Evolutionary conservation across 2,329 filamentous ascomycete species (phyloP), one percentile per base, ranked within the genome.

Genomic region (Rutstroemia sp.): DNA sequence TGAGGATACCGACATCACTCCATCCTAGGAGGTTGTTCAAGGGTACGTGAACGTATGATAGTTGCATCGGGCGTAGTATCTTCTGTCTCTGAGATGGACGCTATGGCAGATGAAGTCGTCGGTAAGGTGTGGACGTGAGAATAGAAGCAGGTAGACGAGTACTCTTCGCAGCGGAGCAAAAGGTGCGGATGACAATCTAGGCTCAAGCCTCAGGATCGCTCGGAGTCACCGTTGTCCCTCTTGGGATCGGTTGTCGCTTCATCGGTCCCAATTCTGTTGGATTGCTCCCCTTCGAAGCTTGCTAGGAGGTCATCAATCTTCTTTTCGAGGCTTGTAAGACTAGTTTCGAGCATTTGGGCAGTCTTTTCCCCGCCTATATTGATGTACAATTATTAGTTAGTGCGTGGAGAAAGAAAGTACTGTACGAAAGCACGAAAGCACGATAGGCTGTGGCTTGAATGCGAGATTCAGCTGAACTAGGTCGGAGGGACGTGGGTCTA

Each of bases 281-380:
- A 55, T 40, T 62, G 53, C 27, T 63, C 60, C 7, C 61, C 58
- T 56, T 78, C 78, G 49, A 81, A 70, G 23, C 74, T 73, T 16
- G 75, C 76, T 21, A 83, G 72, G 21, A 83, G 70, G 58, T 73
- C 74, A 58, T 82, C 79, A n/a, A 83, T 73, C 65, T 76, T 80
- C 64, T 70, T 72, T 68, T 83, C 79, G 19, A 83, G 72, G 36
- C 65, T 75, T 8, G 73, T 72, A 50, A 83, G 72, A 61, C 77
- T 78, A 2, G 74, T 71, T 65, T 83, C 80, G 17, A 83, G 74
- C 30, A 73, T 73, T 10, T 75, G 66, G 44, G 80, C 80, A 4
- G 79, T 71, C 62, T 79, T 75, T 59, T 83, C 80, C 62, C 80
- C 80, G 53, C 65, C 67, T 56, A 54, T 23, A 34, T 21, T 14